Evolutionary conservation across 805 yeast genomes (phyloP), one percentile per base, ranked within the genome.

Genomic region (Pachysolen tannophilus): DNA sequence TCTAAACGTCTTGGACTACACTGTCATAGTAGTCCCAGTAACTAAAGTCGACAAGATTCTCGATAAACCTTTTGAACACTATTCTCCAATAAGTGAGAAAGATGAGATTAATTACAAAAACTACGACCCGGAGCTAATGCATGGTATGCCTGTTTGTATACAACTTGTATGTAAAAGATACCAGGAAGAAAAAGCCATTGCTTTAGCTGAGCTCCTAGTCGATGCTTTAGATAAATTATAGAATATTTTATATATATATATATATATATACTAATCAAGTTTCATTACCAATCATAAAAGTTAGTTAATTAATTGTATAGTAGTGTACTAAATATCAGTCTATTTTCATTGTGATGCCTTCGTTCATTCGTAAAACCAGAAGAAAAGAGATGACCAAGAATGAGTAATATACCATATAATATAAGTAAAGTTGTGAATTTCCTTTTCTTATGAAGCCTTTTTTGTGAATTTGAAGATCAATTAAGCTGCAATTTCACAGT

Each of bases 161-260:
- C 85, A 78, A 47, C 43, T 78, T 15, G 65, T 75, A 11, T 67
- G 77, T 21, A 61, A 67, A 38, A 61, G 76, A 38, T 68, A 66
- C 37, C 67, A 75, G 40, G 85, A 78, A 46, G 84, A 78, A 46
- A 69, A 71, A 47, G 66, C 67, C 5, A 49, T 75, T 24, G 64
- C 57, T 5, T 48, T 67, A 42, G 54, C 60, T 33, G 47, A 55
- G 35, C 41, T 45, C 8, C 43, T 53, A 4, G 21, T 28, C 8
- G 28, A 33, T n/a, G 23, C 32, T 8, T 33, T 33, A 23, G 26
- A 25, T 21, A 8, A 10, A 26, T n/a, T n/a, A n/a, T n/a, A n/a
- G n/a, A n/a, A n/a, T n/a, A n/a, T n/a, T n/a, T n/a, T n/a, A n/a
- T n/a, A n/a, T n/a, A n/a, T n/a, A n/a, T n/a, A n/a, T n/a, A n/a